phyloP scores from a whole-genome alignment of 2,329 filamentous ascomycete genomes.

The Thielaviopsis musarum region DNA sequence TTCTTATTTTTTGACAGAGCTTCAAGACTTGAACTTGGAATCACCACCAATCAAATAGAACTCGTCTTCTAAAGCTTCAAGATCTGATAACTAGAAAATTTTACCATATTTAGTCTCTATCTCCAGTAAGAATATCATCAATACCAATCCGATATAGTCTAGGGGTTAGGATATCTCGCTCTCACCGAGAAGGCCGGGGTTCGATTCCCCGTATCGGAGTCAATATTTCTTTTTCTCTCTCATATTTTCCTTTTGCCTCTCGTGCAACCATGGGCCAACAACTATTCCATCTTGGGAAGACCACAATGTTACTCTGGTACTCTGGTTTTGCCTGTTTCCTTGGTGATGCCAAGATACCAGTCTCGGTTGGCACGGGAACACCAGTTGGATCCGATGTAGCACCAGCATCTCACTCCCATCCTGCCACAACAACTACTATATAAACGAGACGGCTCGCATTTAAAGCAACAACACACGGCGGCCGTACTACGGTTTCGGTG shows the following conservation, averaged over 20 bases:
- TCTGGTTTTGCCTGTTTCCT: background rate
- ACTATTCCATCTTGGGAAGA: background rate
- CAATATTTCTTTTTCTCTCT: too few relatives aligned
- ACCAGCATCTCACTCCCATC: too few relatives aligned
- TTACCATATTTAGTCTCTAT: too few relatives aligned
- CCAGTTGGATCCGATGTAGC: background rate
- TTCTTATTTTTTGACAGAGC: too few relatives aligned
- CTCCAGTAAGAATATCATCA: too few relatives aligned
- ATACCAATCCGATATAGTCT: constrained; percentile 12
- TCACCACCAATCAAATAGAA: too few relatives aligned
- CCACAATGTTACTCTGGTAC: too few relatives aligned
- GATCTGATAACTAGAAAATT: too few relatives aligned
- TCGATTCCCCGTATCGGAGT: constrained; percentile 15
- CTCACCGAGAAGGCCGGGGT: constrained; percentile 14
- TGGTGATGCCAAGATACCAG: background rate
- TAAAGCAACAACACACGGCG: background rate
- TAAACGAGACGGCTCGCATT: background rate
- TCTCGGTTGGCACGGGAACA: background rate
- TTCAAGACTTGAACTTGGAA: too few relatives aligned
- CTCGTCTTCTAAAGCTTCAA: too few relatives aligned
- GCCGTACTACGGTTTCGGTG: background rate
- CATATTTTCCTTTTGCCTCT: background rate
- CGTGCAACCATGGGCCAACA: background rate
- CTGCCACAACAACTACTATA: background rate
- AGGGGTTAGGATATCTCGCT: constrained; percentile 12